A percentile compares a stretch with the other conserved stretches of the same genome.
Conservation (phyloP, 345 rosid species). For the Corymbia maculata region DNA sequence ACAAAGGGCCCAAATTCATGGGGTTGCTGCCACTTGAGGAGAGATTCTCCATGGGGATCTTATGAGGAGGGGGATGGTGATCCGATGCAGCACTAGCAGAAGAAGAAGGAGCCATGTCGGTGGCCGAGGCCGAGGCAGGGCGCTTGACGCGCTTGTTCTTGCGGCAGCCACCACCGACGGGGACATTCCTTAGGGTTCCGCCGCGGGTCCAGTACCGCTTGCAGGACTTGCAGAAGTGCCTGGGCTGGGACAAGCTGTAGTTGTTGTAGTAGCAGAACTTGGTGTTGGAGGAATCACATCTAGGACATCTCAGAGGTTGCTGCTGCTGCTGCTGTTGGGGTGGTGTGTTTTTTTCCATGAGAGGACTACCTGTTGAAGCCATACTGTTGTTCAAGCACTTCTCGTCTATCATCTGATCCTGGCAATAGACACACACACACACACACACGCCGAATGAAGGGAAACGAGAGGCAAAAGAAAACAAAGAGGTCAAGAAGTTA, state of each 20-base stretch:
- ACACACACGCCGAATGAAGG: not conserved
- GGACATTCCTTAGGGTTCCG: slow-evolving; percentile 62
- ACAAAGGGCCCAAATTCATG: slow-evolving; percentile 33
- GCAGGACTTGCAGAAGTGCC: slow-evolving; percentile 64
- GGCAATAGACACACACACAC: not conserved
- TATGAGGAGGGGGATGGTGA: slow-evolving; percentile 16
- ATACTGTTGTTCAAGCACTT: slow-evolving; percentile 20
- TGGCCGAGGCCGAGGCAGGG: slow-evolving; percentile 6
- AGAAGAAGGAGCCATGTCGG: slow-evolving; percentile 5
- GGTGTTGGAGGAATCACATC: slow-evolving; percentile 55
- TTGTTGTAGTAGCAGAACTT: slow-evolving; percentile 75
- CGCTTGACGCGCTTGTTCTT: slow-evolving; percentile 40
- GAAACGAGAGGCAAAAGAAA: not conserved
- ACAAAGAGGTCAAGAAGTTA: slow-evolving; percentile 1
- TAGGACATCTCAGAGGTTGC: slow-evolving; percentile 43
- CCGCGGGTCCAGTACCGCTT: slow-evolving; percentile 71
- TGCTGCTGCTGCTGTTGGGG: slow-evolving; percentile 13
- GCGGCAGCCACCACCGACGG: slow-evolving; percentile 59
- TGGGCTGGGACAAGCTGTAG: slow-evolving; percentile 62
- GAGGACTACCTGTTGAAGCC: slow-evolving; percentile 25
- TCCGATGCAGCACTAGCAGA: not conserved
- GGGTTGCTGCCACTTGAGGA: not conserved
- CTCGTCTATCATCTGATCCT: slow-evolving; percentile 23
- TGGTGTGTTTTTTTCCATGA: slow-evolving; percentile 25
- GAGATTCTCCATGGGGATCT: slow-evolving; percentile 8